Conservation (phyloP, 2,329 filamentous ascomycete genomes). For the Mycosphaerella arachidis region DNA sequence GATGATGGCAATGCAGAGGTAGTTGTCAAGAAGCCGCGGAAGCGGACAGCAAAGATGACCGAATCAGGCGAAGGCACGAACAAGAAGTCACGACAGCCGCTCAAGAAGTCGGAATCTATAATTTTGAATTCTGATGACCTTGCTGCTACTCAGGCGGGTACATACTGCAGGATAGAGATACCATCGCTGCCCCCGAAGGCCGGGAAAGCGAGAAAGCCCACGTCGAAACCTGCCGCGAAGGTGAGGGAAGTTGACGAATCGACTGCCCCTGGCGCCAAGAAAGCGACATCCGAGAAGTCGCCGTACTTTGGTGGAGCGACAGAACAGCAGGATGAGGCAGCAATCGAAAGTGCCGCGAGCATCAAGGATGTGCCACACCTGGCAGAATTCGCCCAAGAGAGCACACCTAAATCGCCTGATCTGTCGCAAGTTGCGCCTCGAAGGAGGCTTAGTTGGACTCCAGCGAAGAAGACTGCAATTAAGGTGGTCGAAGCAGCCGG, state of each 20-base stretch:
- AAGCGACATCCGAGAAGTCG: not conserved
- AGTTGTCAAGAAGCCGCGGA: constrained; percentile 5
- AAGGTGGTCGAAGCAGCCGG: not conserved
- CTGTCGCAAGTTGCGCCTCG: constrained; percentile 4
- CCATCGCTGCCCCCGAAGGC: not conserved
- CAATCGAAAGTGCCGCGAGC: not conserved
- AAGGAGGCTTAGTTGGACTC: constrained; percentile 21
- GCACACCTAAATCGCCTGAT: not conserved
- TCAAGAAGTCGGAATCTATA: constrained; percentile 26
- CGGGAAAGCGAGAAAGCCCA: not conserved
- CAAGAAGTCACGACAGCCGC: constrained; percentile 20
- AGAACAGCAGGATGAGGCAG: not conserved
- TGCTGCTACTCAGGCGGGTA: constrained; percentile 2
- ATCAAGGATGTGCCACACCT: not conserved
- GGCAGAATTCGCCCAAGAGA: constrained; percentile 3
- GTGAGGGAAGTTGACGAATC: not conserved
- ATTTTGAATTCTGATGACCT: constrained; percentile 29
- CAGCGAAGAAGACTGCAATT: constrained; percentile 10
- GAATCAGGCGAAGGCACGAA: not conserved
- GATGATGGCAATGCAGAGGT: not conserved
- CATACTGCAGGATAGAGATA: not conserved
- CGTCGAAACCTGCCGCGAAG: not conserved
- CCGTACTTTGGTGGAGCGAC: not conserved
- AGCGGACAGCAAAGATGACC: constrained; percentile 6
- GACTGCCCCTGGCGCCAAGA: not conserved